Percentiles rank a stretch among this genome's conserved stretches.
Conservation (phyloP, 1,139 yeast genomes). For the Candida albicans region DNA sequence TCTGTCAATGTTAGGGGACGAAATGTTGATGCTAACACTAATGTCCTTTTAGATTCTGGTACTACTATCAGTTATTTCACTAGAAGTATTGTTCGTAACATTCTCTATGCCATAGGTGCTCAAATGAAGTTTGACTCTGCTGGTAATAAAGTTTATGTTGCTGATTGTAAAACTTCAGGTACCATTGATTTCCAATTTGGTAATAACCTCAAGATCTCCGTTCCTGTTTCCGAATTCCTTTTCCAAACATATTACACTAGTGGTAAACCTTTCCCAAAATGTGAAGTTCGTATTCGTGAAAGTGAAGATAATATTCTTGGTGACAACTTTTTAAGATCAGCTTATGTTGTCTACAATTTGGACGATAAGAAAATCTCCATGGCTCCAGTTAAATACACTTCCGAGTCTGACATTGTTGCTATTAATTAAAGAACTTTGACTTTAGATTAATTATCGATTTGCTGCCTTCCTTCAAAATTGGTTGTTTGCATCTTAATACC, state of each 20-base stretch:
- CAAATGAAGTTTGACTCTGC: background rate
- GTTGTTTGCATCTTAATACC: too few relatives aligned
- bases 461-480: too few relatives aligned
- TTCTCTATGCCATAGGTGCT: slow-evolving; percentile 26
- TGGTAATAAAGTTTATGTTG: slow-evolving; percentile 6
- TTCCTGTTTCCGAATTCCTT: slow-evolving; percentile 26
- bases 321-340: slow-evolving; percentile 65
- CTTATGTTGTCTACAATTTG: slow-evolving; percentile 71
- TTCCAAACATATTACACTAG: slow-evolving; percentile 9
- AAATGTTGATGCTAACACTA: background rate
- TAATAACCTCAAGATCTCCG: slow-evolving; percentile 26
- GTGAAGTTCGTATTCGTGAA: slow-evolving; percentile 10
- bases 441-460: too few relatives aligned
- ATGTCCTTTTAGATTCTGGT: slow-evolving; percentile 23
- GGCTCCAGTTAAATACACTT: slow-evolving; percentile 52
- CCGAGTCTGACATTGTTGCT: background rate
- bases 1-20: background rate
- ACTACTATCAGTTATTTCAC: slow-evolving; percentile 31
- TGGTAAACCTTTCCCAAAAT: slow-evolving; percentile 6
- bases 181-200: slow-evolving; percentile 29
- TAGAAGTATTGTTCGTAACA: slow-evolving; percentile 18
- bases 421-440: background rate
- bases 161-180: slow-evolving; percentile 8
- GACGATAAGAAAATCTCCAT: slow-evolving; percentile 58
- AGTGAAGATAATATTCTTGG: slow-evolving; percentile 42